Conservation (phyloP, 176 grass and related monocot genomes). For the Puya raimondii region DNA sequence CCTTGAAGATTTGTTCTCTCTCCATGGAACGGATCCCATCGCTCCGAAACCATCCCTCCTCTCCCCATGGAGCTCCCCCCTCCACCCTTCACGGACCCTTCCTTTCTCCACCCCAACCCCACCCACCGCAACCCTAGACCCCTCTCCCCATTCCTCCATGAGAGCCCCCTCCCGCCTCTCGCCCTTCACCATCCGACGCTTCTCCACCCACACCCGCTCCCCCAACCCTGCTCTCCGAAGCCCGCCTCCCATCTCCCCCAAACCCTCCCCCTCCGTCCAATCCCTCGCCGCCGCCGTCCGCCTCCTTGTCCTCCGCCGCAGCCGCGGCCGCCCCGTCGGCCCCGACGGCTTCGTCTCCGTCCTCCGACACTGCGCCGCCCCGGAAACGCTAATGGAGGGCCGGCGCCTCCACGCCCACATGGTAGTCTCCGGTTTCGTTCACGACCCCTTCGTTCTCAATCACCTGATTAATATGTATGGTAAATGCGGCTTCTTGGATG, state of each 20-base stretch:
- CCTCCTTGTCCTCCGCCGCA: conserved; percentile 20
- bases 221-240: not conserved
- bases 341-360: conserved; percentile 14
- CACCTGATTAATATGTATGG: conserved; percentile 19
- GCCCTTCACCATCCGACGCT: not conserved
- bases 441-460: conserved; percentile 19
- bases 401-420: conserved; percentile 25
- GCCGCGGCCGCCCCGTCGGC: not conserved
- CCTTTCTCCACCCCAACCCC: not conserved
- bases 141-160: conserved; percentile 1
- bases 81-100: not conserved
- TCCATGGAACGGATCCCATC: not conserved
- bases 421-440: conserved; percentile 12
- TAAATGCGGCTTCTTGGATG: conserved; percentile 8
- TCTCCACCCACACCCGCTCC: not conserved
- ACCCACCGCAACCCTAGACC: not conserved
- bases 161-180: not conserved
- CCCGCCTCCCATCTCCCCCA: not conserved
- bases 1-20: not conserved
- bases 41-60: not conserved
- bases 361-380: not conserved
- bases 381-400: not conserved
- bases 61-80: not conserved
- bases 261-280: not conserved
- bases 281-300: conserved; percentile 3